These are phyloP conservation scores for Trichophyton verrucosum DNA, from an alignment of 2,329 filamentous ascomycete species.

Conservation along the genomic window DNA sequence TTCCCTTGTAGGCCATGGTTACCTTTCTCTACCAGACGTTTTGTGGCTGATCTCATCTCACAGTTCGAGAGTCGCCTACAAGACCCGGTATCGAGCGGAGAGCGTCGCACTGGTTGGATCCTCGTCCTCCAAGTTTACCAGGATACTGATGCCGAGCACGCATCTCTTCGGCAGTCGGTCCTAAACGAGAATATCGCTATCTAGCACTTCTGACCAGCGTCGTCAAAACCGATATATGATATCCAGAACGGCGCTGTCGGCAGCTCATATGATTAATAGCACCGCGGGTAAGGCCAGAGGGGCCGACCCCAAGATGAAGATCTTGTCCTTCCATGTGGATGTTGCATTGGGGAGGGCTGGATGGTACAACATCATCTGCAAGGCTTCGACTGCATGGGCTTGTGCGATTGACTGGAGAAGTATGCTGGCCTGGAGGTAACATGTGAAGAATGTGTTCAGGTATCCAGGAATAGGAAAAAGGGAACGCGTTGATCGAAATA, in stretches of 20 bases:
- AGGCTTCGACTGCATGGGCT: not conserved
- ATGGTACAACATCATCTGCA: slow-evolving; percentile 8
- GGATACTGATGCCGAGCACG: not conserved
- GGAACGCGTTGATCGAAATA: not conserved
- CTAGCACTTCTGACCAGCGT: slow-evolving; percentile 11
- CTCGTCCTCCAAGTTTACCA: not conserved
- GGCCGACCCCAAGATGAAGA: not conserved
- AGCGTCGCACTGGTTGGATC: not conserved
- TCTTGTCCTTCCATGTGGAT: not conserved
- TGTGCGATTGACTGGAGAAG: slow-evolving; percentile 8
- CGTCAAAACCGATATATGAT: slow-evolving; percentile 8
- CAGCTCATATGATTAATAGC: slow-evolving; percentile 10
- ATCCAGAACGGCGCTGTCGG: slow-evolving; percentile 5
- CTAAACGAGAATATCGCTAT: slow-evolving; percentile 13
- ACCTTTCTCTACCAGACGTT: not conserved
- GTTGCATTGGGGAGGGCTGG: not conserved
- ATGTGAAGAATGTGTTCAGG: not conserved
- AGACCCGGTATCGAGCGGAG: not conserved
- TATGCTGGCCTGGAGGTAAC: not conserved
- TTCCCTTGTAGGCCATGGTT: not conserved
- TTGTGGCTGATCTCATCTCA: not conserved
- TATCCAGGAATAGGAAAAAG: not conserved
- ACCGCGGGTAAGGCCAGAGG: not conserved
- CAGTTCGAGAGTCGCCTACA: not conserved
- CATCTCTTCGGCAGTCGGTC: not conserved